Base-by-base conservation (phyloP, 441 rosid species). In the Capsella rubella region DNA sequence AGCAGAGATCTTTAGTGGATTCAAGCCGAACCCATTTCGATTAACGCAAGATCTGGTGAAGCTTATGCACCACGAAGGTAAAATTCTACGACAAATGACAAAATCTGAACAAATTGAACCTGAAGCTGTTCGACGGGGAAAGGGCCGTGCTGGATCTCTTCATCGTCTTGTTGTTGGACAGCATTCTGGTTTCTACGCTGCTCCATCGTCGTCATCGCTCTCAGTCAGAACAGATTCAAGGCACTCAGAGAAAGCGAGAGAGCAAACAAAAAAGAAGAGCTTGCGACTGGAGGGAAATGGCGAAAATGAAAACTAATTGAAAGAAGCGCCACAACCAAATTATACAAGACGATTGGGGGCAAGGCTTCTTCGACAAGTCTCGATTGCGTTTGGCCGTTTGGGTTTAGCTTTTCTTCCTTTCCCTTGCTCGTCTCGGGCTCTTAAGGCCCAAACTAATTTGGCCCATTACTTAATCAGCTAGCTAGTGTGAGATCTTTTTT, bases 61-160 rank as follows among this genome's bases (percentile, higher is more conserved):
- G 5, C 15, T 53, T 14, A 47, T 1, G 15, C 16, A 76, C n/a
- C 2, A 37, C 45, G 43, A 61, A 58, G 45, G 71, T 39, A 43
- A 53, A 57, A 32, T 43, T 43, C 18, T 2, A 64, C 32, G 0
- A 51, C 3, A 6, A 67, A 64, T 16, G 43, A 47, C 55, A 56
- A 14, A 27, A 37, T 21, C 58, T 42, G 39, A 39, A 55, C 52
- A 65, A 16, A 52, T 9, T 56, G 63, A 77, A 92, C 98, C 96
- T 89, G 98, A 71, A 95, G 98, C 87, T 92, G 96, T 76, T 95
- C 96, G 12, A 95, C 87, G 47, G 93, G 98, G 69, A 84, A 82
- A 67, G 95, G 97, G 29, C 99, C 98, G 49, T 89, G 89, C 43
- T 87, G 96, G 21, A 69, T 62, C 63, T 89, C 99, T 58, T 86